Conservation (phyloP, 768 basidiomycete species). For the Suillus sp. region DNA sequence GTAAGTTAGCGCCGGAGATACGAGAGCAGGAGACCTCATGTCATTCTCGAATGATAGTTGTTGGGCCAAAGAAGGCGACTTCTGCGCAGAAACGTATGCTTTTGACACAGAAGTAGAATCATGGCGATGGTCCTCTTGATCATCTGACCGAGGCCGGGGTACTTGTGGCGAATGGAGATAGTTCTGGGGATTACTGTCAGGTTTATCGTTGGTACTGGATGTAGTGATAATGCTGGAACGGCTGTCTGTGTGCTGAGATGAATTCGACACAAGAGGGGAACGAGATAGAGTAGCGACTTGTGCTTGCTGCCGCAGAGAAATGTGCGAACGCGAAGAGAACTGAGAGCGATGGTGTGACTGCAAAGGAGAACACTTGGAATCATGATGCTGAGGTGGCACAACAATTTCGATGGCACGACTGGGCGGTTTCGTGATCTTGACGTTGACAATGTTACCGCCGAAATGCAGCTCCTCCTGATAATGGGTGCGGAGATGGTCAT, state of each 20-base stretch:
- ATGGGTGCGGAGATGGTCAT: constrained; percentile 9
- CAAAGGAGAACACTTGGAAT: constrained; percentile 5
- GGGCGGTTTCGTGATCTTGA: constrained; percentile 24
- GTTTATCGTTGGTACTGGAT: constrained; percentile 19
- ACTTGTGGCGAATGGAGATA: constrained; percentile 29
- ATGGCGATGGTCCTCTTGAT: constrained; percentile 9
- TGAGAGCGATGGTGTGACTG: constrained; percentile 11
- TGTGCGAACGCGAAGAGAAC: constrained; percentile 5
- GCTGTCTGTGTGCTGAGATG: constrained; percentile 23
- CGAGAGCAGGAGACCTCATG: constrained; percentile 51
- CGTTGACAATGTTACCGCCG: constrained; percentile 2
- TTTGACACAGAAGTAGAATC: constrained; percentile 17
- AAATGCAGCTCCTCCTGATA: constrained; percentile 4
- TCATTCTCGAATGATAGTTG: constrained; percentile 28
- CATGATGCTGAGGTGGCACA: constrained; percentile 24
- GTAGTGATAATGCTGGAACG: constrained; percentile 24
- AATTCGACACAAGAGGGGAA: constrained; percentile 10
- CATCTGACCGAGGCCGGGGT: constrained; percentile 6
- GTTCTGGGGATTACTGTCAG: constrained; percentile 17
- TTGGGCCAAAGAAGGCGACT: constrained; percentile 18
- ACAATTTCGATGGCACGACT: constrained; percentile 36
- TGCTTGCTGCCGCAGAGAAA: constrained; percentile 8
- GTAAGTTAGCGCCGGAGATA: constrained; percentile 71
- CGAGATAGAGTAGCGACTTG: constrained; percentile 11
- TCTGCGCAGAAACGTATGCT: constrained; percentile 18